Evolutionary conservation across 176 grass and related monocot species (phyloP).

Genomic region (Juncus inflexus): DNA sequence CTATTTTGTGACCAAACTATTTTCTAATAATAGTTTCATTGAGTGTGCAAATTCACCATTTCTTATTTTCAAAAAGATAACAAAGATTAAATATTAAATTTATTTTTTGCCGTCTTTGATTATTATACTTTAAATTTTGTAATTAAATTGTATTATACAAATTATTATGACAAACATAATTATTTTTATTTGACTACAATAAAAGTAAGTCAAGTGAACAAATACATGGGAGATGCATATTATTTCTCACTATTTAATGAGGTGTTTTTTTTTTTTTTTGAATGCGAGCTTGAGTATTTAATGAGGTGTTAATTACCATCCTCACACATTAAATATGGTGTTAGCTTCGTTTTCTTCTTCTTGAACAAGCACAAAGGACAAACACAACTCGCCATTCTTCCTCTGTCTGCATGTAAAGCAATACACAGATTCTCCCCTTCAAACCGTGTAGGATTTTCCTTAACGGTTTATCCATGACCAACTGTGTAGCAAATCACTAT

Average conservation of each 20-base stretch:
- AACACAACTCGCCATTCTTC: conserved; percentile 11
- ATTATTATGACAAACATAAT: no score
- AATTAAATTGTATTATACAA: no score
- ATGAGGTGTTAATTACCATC: not conserved
- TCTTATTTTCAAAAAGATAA: no score
- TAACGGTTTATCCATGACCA: not conserved
- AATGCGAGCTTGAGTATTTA: not conserved
- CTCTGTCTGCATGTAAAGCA: conserved; percentile 22
- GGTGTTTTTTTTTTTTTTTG: not conserved
- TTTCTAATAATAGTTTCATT: no score
- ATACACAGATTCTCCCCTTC: conserved; percentile 23
- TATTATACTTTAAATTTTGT: no score
- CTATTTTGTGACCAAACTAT: no score
- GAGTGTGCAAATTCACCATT: no score
- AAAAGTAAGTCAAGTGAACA: no score
- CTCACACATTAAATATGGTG: conserved; percentile 1
- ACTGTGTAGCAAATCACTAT: conserved; percentile 9
- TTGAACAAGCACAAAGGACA: conserved; percentile 25
- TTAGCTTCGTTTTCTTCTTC: conserved; percentile 7
- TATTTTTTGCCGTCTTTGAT: no score
- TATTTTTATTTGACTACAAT: no score
- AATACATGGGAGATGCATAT: not conserved
- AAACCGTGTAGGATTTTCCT: conserved; percentile 12
- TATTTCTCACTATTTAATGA: conserved; percentile 6
- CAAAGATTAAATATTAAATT: no score